Conservation (phyloP, 225 moss, liverwort and hornwort genomes). For the Straminergon stramineum region DNA sequence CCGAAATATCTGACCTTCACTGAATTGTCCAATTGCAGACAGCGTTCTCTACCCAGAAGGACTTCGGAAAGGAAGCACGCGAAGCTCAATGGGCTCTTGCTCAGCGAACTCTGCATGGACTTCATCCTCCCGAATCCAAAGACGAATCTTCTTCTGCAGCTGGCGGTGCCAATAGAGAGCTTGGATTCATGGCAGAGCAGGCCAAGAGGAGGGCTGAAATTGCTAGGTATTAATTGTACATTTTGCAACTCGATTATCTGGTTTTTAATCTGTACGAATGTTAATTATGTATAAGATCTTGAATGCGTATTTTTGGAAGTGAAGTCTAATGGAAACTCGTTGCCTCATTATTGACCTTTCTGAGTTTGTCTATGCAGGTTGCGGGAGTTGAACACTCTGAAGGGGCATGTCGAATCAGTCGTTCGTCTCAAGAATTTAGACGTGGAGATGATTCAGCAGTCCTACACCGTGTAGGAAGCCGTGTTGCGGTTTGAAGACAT, state of each 20-base stretch:
- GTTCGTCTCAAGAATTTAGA: conserved; percentile 80
- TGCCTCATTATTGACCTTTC: neutral
- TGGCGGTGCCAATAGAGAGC: conserved; percentile 25
- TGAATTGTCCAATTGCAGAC: conserved; percentile 29
- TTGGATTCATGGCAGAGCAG: conserved; percentile 40
- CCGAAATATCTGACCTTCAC: neutral
- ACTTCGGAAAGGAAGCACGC: conserved; percentile 83
- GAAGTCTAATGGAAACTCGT: neutral
- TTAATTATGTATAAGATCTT: neutral
- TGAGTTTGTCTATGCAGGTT: conserved; percentile 23
- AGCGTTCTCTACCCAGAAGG: conserved; percentile 65
- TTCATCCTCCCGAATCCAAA: conserved; percentile 51
- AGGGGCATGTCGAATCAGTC: conserved; percentile 83
- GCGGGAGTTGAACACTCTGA: conserved; percentile 66
- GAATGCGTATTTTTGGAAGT: neutral
- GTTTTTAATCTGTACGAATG: neutral
- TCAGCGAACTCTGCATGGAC: conserved; percentile 78
- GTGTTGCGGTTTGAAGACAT: neutral
- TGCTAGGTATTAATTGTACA: conserved; percentile 5
- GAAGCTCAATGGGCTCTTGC: conserved; percentile 89
- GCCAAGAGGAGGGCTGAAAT: conserved; percentile 49
- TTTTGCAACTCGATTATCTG: neutral
- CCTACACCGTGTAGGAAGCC: conserved; percentile 56
- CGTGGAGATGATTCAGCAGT: conserved; percentile 71
- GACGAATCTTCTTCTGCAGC: conserved; percentile 4